Evolutionary conservation across 2,329 filamentous ascomycete species (phyloP).

Genomic region (Colletotrichum shisoi): DNA sequence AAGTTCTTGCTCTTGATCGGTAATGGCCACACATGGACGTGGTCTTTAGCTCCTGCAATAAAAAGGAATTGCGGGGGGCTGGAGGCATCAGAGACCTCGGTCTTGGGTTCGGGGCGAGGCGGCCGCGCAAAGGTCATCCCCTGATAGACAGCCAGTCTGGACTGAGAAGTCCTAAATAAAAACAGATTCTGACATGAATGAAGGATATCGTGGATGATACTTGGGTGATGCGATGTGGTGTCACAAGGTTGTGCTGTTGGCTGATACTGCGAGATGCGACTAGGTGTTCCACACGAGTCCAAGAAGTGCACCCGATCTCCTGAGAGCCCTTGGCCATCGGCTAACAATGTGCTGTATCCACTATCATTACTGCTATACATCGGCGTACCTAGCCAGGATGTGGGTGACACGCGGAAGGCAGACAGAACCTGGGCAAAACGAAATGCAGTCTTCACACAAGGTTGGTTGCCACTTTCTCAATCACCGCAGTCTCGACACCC

Average conservation of each 20-base stretch:
- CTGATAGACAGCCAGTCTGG: constrained; percentile 48
- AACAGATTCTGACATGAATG: constrained; percentile 45
- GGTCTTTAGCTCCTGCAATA: constrained; percentile 39
- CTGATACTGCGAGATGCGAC: neutral
- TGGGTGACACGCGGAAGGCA: too few relatives aligned
- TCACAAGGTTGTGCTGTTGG: neutral
- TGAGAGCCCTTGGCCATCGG: too few relatives aligned
- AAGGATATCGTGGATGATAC: neutral
- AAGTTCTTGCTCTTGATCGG: constrained; percentile 45
- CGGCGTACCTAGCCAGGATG: too few relatives aligned
- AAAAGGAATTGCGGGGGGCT: constrained; percentile 40
- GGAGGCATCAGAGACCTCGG: constrained; percentile 46
- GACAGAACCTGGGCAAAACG: too few relatives aligned
- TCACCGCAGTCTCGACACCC: too few relatives aligned
- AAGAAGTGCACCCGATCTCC: too few relatives aligned
- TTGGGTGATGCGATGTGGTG: neutral
- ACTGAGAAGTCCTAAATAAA: constrained; percentile 54
- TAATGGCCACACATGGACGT: constrained; percentile 40
- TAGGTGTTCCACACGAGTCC: neutral
- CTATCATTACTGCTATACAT: too few relatives aligned
- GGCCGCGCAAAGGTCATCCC: constrained; percentile 46
- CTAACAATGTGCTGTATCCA: too few relatives aligned
- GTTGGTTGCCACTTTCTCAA: too few relatives aligned
- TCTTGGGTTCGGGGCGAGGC: constrained; percentile 47
- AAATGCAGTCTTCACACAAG: too few relatives aligned